These are phyloP conservation scores for Grammothele lineata DNA, from an alignment of 768 basidiomycete genomes.

Conservation along the genomic window DNA sequence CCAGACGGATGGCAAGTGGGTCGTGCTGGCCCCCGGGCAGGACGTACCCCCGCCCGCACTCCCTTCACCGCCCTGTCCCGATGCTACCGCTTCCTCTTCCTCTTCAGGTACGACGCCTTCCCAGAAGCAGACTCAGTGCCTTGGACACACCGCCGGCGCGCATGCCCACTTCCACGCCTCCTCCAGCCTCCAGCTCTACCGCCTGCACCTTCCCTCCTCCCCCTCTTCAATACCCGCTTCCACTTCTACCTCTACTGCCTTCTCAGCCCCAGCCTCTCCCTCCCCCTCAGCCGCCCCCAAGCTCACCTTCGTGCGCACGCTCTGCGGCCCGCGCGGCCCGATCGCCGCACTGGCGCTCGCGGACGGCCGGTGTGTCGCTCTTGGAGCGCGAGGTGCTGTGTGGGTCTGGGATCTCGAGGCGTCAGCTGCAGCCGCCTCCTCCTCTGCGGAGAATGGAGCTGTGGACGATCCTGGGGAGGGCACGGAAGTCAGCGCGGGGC, in stretches of 20 bases:
- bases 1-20: slow-evolving; percentile 85
- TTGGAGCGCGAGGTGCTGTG: slow-evolving; percentile 66
- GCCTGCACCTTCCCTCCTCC: slow-evolving; percentile 59
- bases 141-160: no score
- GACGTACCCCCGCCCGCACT: slow-evolving; percentile 15
- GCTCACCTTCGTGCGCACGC: slow-evolving; percentile 64
- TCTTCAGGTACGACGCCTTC: neutral
- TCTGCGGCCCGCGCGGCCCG: slow-evolving; percentile 67
- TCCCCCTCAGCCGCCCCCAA: slow-evolving; percentile 53
- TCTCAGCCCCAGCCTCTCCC: no score
- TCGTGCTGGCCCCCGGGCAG: slow-evolving; percentile 62
- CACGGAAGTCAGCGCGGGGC: slow-evolving; percentile 26
- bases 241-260: slow-evolving; percentile 65
- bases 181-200: slow-evolving; percentile 68
- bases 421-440: no score
- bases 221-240: slow-evolving; percentile 46
- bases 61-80: slow-evolving; percentile 9
- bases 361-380: slow-evolving; percentile 79
- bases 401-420: slow-evolving; percentile 88
- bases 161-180: slow-evolving; percentile 47
- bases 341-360: slow-evolving; percentile 67
- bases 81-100: neutral
- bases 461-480: no score
- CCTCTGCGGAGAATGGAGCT: no score
- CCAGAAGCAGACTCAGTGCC: no score